phyloP scores from a whole-genome alignment of 345 rosid genomes.

The Eutrema yunnanense region DNA sequence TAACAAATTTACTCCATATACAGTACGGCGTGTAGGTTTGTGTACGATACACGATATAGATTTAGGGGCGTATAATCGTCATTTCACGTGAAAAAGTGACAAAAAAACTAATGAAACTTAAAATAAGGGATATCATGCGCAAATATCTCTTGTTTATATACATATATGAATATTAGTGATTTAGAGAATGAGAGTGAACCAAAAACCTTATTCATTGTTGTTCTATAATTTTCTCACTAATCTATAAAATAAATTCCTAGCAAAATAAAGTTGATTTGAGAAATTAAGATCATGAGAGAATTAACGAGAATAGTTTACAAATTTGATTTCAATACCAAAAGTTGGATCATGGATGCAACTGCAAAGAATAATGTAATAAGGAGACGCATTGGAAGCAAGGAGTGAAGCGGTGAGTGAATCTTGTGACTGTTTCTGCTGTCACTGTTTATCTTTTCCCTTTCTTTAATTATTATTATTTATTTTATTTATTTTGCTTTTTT shows the following conservation, averaged over 20 bases:
- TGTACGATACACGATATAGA: too few species aligned
- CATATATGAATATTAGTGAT: neutral
- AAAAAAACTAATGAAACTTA: too few species aligned
- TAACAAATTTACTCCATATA: too few species aligned
- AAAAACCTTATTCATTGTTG: neutral
- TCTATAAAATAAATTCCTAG: neutral
- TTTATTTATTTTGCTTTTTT: conserved; percentile 28
- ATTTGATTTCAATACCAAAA: neutral
- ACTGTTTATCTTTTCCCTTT: conserved; percentile 43
- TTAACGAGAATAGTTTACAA: neutral
- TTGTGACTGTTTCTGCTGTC: conserved; percentile 35
- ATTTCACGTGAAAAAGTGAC: too few species aligned
- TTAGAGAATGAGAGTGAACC: neutral
- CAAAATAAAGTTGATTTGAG: neutral
- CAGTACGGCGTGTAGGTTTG: too few species aligned
- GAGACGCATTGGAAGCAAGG: conserved; percentile 10
- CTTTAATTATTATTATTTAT: conserved; percentile 21
- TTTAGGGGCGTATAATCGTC: too few species aligned
- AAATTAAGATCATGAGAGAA: neutral
- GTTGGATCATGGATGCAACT: conserved; percentile 15
- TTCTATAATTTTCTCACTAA: neutral
- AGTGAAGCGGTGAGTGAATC: conserved; percentile 32
- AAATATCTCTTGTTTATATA: neutral
- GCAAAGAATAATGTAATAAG: conserved; percentile 5
- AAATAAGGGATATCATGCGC: too few species aligned